Evolutionary conservation across 192 early-diverging fungal genomes (phyloP), one percentile per base, ranked within the genome.

Genomic region (Backusella macrospora): DNA sequence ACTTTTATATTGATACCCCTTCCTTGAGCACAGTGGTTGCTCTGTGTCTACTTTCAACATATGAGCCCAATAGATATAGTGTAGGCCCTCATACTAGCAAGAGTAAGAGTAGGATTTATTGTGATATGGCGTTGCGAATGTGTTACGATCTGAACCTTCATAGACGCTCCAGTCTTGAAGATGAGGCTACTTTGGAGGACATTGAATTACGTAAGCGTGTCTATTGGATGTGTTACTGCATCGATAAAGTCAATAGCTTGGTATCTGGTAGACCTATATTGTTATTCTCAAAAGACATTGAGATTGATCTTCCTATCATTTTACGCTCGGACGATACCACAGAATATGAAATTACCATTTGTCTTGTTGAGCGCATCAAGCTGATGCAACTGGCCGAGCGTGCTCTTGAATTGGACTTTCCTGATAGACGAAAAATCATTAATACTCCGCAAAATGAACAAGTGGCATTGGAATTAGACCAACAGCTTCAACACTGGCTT

Each of bases 161-260:
- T 29, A 48, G 40, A 49, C 52, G 75, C n/a, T 48, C 48, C 8
- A 29, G 23, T 46, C 37, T 39, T 5, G 44, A 63, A 16, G 39
- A n/a, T 6, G 34, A 49, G 1, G 29, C 48, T 8, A 45, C 46
- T 4, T 10, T 29, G 34, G 15, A 46, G 14, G 79, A 76, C 45
- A 55, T 62, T 10, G 80, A 81, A 18, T 62, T 81, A 13, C 55
- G 76, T 5, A 76, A 71, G 39, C 65, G 80, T 14, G 68, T 77
- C 23, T 73, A 74, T 18, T 81, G 80, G 80, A 59, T 46, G 0
- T 81, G 80, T 42, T 81, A 81, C 39, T 74, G 72, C 18, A 18
- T 75, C 8, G 80, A 81, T 38, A 81, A 81, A 45, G 37, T 71
- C 13, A 47, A 65, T 8, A 69, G 76, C 21, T 29, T 76, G n/a